Base-by-base conservation (phyloP, 75 land plant species). In the Chamaecyparis obtusa region DNA sequence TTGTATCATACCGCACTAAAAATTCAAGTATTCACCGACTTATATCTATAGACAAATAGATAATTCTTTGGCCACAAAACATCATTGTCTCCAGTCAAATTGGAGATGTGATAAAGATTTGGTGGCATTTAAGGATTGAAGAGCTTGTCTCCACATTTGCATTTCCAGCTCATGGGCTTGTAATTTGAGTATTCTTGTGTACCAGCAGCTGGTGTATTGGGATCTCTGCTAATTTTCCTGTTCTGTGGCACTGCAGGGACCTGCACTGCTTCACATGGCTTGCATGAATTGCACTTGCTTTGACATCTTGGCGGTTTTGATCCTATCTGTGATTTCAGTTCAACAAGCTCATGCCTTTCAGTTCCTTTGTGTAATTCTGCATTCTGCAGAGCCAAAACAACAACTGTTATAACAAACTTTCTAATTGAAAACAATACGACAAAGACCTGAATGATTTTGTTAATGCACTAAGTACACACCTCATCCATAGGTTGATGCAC, bases 101-200 rank as follows among this genome's bases (percentile, higher is more conserved):
- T 71, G 67, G 67, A 60, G 67, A 60, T 60, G 9, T 24, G 69
- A 64, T 64, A 27, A 21, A 64, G 6, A 24, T 64, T 64, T 64
- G 27, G 9, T 7, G 1, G 21, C 36, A 84, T 54, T 94, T 83
- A 95, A 6, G 96, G 96, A 85, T 92, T 92, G 88, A 88, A 92
- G 77, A 95, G 89, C 71, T 85, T 74, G 90, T 91, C 87, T 3
- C 96, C 95, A 85, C 96, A 95, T 79, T 92, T 94, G 94, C 96
- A 95, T 44, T 92, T 95, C 95, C 96, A 95, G 69, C 90, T 91
- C 93, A 93, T 85, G 87, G 96, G 96, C 89, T 95, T 95, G 89
- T 95, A 95, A 83, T 95, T 95, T 85, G 96, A 89, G 67, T 24
- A 84, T 46, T 91, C 91, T 55, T 92, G 92, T 11, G 90, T 76